Base-by-base conservation (phyloP, 768 basidiomycete genomes). In the Lactifluus pinguis region DNA sequence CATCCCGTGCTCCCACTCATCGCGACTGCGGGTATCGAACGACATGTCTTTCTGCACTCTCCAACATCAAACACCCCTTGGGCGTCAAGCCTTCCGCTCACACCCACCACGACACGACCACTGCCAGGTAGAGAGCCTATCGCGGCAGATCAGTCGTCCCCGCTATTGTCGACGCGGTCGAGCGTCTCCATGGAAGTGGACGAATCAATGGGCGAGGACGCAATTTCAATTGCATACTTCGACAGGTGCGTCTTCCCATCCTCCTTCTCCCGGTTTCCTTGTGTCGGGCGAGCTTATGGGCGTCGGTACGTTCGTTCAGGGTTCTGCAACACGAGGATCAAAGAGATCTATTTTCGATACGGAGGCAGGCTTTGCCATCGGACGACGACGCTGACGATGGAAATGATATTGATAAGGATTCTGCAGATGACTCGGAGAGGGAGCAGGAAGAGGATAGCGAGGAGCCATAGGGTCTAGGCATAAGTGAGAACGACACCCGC, bases 1-100 rank as follows among this genome's bases (percentile, higher is more conserved):
- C 91, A 92, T 68, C 90, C 91, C 2, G 75, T 80, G 21, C 75
- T 85, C 45, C 79, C 86, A 4, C 79, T 85, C 57, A 74, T 89
- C 34, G 78, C 81, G 39, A 89, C 89, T 4, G 76, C 85, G 4
- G 91, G 90, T 3, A 80, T 92, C 21, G 91, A 93, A 70, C 82
- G 81, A 29, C 76, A 82, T 62, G 77, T 90, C 29, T 67, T 84
- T 19, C 71, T 92, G 13, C 90, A 91, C 69, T 84, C 86, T 65
- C 81, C 87, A 3, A 84, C 83, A 6, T 68, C 75, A 6, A 74
- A 71, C 30, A 74, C 82, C 0, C 85, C 84, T 13, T 77, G 76
- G 41, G 67, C 69, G 6, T 69, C 75, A 21, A 69, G 77, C n/a
- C 69, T 87, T n/a, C 62, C 69, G 0, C 70, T 53, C 25, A 83